Percentiles rank a stretch among this genome's conserved stretches.
Evolutionary conservation across 768 basidiomycete species (phyloP).

Genomic region (Trametes elegans): DNA sequence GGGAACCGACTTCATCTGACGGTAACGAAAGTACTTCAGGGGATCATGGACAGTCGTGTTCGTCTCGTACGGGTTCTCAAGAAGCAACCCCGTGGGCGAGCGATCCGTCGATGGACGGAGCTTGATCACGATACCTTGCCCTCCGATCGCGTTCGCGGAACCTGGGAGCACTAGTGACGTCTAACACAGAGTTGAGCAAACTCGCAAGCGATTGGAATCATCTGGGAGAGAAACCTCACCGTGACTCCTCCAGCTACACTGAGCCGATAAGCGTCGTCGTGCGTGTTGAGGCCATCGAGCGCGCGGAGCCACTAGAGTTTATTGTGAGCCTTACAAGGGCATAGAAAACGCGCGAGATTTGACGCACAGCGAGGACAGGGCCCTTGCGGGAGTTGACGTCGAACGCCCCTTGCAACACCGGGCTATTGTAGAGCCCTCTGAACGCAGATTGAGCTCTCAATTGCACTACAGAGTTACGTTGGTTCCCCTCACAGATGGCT

Average conservation of each 20-base stretch:
- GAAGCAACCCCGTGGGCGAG: constrained; percentile 67
- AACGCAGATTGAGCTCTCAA: neutral
- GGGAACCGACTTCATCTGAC: constrained; percentile 68
- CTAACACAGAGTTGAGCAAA: neutral
- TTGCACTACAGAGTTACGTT: constrained; percentile 40
- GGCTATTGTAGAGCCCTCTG: constrained; percentile 16
- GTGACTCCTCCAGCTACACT: constrained; percentile 82
- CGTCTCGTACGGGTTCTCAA: constrained; percentile 71
- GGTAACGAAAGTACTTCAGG: constrained; percentile 54
- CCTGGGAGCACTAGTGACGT: constrained; percentile 77
- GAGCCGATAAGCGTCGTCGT: constrained; percentile 67
- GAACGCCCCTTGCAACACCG: constrained; percentile 29
- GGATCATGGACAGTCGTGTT: constrained; percentile 48
- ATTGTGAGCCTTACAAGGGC: no score
- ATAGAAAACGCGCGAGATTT: neutral
- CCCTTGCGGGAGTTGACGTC: constrained; percentile 46
- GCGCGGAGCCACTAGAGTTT: constrained; percentile 58
- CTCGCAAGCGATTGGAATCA: neutral
- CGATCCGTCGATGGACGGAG: constrained; percentile 69
- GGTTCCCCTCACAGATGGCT: constrained; percentile 17
- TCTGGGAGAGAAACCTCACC: neutral
- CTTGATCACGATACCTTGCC: constrained; percentile 79
- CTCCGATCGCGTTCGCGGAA: constrained; percentile 51
- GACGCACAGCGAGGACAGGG: constrained; percentile 27
- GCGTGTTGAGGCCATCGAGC: constrained; percentile 79